Conservation (phyloP, 352 stramenopile species). For the Pythium folliculosum region DNA sequence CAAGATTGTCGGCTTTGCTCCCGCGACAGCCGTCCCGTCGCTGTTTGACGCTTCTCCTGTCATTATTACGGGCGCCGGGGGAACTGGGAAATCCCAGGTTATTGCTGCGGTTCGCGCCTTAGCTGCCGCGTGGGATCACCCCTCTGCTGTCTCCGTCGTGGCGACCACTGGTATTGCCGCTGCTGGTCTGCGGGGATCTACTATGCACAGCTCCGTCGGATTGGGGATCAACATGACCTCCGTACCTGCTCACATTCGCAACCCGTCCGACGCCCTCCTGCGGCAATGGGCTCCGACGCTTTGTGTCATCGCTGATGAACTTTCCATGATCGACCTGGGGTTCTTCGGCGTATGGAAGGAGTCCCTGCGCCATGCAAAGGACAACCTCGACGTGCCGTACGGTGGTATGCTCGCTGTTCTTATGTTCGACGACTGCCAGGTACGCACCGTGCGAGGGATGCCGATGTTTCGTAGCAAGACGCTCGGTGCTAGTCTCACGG, state of each 20-base stretch:
- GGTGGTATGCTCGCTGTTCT: conserved; percentile 11
- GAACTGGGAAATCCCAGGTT: conserved; percentile 30
- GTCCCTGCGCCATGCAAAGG: conserved; percentile 22
- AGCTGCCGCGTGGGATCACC: background rate
- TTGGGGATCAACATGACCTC: conserved; percentile 7
- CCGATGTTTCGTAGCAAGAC: conserved; percentile 14
- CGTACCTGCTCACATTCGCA: conserved; percentile 6
- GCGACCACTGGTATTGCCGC: conserved; percentile 27
- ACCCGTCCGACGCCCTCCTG: conserved; percentile 15
- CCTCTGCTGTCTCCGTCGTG: conserved; percentile 9
- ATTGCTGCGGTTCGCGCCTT: conserved; percentile 18
- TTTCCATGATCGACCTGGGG: conserved; percentile 28
- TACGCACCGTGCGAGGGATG: background rate
- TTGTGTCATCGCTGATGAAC: conserved; percentile 30
- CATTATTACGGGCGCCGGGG: conserved; percentile 29
- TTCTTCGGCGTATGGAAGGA: conserved; percentile 36
- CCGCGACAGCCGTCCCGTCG: background rate
- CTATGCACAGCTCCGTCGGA: conserved; percentile 28
- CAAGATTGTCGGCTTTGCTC: background rate
- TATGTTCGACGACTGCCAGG: conserved; percentile 16
- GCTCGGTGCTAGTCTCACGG: background rate
- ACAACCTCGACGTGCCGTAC: conserved; percentile 11
- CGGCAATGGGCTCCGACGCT: conserved; percentile 22
- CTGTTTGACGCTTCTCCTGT: conserved; percentile 16
- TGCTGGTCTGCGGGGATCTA: conserved; percentile 21